Percentiles rank a stretch among this genome's conserved stretches.
phyloP scores from a whole-genome alignment of 169 alveolate genomes.

The Plasmodium adleri region DNA sequence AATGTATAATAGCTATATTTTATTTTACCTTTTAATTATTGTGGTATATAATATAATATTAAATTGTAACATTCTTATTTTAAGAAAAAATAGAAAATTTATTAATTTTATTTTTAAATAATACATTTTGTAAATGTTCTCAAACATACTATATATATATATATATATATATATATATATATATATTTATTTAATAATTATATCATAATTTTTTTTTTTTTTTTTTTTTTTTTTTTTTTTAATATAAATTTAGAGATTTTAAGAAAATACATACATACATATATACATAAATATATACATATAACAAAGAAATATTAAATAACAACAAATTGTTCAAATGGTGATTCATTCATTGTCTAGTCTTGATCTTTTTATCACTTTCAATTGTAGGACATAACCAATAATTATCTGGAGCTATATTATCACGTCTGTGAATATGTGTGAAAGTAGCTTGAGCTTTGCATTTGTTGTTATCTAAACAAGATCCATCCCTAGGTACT shows the following conservation, averaged over 20 bases:
- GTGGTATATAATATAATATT: too few species aligned
- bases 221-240: neutral
- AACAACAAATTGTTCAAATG: neutral
- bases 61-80: too few species aligned
- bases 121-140: neutral
- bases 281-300: too few species aligned
- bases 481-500: conserved; percentile 56
- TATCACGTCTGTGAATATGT: conserved; percentile 50
- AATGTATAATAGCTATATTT: too few species aligned
- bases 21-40: too few species aligned
- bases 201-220: neutral
- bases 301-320: neutral
- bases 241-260: conserved; percentile 7
- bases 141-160: neutral
- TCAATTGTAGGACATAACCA: conserved; percentile 73
- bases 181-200: neutral
- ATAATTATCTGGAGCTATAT: conserved; percentile 73
- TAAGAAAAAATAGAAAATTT: conserved; percentile 3
- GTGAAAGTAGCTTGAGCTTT: conserved; percentile 60
- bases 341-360: neutral
- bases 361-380: conserved; percentile 35
- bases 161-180: neutral
- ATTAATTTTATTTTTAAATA: neutral
- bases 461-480: conserved; percentile 14
- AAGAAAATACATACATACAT: too few species aligned